Base-by-base conservation (phyloP, 345 rosid species). In the Citrus sp. region DNA sequence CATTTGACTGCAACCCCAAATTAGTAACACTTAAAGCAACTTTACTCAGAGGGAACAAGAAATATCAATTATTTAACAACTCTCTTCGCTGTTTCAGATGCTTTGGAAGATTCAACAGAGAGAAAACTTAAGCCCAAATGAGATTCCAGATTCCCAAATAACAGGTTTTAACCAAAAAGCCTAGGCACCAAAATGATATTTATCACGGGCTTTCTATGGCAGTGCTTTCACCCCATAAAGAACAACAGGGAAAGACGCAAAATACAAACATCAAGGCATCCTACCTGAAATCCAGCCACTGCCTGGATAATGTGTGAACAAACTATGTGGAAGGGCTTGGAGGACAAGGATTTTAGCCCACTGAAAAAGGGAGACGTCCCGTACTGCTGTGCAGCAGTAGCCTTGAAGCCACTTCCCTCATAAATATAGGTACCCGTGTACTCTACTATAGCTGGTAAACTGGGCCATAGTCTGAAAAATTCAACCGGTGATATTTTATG, bases 201-300 rank as follows among this genome's bases (percentile, higher is more conserved):
- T 75, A 28, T 42, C 27, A 49, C 9, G 19, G 69, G 59, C 42
- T 28, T 9, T 18, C 30, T 28, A 49, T 3, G 16, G 28, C 55
- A 59, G 24, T 7, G 7, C 22, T 72, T 49, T 71, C 70, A 21
- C n/a, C 14, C 34, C 34, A 16, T 24, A 35, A 62, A 30, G 34
- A 34, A 24, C 42, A 51, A 18, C 35, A 12, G 19, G 7, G 7
- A 10, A 28, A 61, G 46, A 18, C 16, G 21, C 40, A 59, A 14
- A 65, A 24, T 54, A 54, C 1, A 22, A 28, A 35, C 54, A 46
- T 37, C 46, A 71, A 54, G 77, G 49, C 7, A 55, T 25, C 55
- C 71, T 80, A 93, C 99, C 99, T 95, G 97, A 90, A 95, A 95
- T 40, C 98, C 99, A 67, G 99, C 97, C 81, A 95, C 99, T 9